Percentiles rank a stretch among this genome's conserved stretches.
Conservation (phyloP, 2,329 filamentous ascomycete genomes). For the Stemphylium beticola region DNA sequence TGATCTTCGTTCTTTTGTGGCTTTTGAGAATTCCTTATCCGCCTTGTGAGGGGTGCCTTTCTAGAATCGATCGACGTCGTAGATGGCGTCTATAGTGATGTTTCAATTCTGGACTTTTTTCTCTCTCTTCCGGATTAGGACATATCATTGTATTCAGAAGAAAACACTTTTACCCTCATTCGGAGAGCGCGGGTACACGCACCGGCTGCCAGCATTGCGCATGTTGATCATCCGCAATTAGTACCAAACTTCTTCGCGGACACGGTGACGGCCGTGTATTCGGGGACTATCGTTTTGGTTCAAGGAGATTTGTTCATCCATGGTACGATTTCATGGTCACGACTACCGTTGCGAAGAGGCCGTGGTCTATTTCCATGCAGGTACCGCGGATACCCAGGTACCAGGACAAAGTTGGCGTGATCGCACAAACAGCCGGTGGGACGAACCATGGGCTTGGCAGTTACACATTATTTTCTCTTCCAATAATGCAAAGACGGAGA, state of each 20-base stretch:
- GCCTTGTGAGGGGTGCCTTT: too few species aligned
- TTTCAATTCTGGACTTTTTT: not conserved
- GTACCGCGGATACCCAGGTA: not conserved
- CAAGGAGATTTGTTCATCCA: too few species aligned
- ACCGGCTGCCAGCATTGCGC: not conserved
- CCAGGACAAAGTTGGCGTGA: not conserved
- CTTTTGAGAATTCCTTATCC: too few species aligned
- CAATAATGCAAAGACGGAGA: not conserved
- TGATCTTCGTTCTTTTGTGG: too few species aligned
- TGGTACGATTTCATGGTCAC: too few species aligned
- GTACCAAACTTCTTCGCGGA: not conserved
- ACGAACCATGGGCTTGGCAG: constrained; percentile 14
- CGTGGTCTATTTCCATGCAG: not conserved
- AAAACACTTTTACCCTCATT: not conserved
- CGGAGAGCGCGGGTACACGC: not conserved
- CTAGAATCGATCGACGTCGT: too few species aligned
- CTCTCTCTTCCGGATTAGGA: not conserved
- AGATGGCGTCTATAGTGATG: not conserved
- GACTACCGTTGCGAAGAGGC: not conserved
- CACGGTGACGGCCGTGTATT: not conserved
- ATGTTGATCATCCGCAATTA: not conserved
- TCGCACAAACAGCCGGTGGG: not conserved
- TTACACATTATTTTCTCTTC: not conserved
- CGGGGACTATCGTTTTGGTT: too few species aligned
- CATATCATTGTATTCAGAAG: not conserved